Evolutionary conservation across 805 yeast genomes (phyloP).

Genomic region (Saccharomyces jurei): DNA sequence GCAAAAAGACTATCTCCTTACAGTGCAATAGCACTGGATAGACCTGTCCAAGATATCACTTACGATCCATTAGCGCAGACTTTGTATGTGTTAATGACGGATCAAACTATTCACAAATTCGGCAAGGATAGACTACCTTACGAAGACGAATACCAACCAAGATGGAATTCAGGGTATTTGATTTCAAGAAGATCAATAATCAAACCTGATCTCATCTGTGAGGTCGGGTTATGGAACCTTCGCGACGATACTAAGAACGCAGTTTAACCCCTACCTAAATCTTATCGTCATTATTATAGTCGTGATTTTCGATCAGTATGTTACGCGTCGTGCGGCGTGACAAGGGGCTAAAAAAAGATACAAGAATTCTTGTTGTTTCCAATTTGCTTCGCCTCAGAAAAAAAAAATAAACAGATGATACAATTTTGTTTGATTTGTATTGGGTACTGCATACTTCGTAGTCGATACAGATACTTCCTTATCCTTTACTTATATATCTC

Average conservation of each 20-base stretch:
- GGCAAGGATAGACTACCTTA: neutral
- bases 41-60: conserved; percentile 6
- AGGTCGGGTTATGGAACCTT: neutral
- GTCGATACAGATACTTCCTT: neutral
- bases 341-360: neutral
- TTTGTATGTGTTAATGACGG: conserved; percentile 9
- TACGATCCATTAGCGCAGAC: conserved; percentile 6
- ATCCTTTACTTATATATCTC: neutral
- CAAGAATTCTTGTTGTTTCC: neutral
- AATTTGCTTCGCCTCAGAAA: neutral
- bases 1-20: conserved; percentile 4
- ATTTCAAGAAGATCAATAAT: neutral
- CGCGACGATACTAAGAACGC: neutral
- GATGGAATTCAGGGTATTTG: neutral
- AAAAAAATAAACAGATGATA: neutral
- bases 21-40: conserved; percentile 6
- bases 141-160: neutral
- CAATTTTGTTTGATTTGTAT: neutral
- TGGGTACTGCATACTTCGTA: neutral
- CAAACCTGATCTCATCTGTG: neutral
- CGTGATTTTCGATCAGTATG: neutral
- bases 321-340: neutral
- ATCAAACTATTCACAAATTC: conserved; percentile 11
- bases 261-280: neutral
- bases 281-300: neutral